Percentiles rank a stretch among this genome's conserved stretches.
Evolutionary conservation across 495 filamentous ascomycete genomes (phyloP).

Genomic region (Mycothermus thermophilus): DNA sequence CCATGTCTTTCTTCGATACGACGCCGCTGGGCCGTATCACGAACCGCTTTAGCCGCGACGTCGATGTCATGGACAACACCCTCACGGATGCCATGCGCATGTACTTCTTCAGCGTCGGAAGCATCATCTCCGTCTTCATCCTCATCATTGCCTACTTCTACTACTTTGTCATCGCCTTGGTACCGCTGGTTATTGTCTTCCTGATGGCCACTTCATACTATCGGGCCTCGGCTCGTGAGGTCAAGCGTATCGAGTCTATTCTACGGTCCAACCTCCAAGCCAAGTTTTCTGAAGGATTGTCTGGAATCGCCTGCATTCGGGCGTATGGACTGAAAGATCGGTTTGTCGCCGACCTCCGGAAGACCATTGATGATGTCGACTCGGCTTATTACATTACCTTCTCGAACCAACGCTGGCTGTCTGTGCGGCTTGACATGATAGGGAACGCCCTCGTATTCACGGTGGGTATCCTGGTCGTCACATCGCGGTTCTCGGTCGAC

Average conservation of each 20-base stretch:
- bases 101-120: constrained; percentile 74
- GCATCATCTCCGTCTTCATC: constrained; percentile 65
- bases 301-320: constrained; percentile 69
- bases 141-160: constrained; percentile 88
- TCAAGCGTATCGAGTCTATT: constrained; percentile 86
- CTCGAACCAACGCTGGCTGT: constrained; percentile 86
- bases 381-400: constrained; percentile 89
- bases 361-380: constrained; percentile 78
- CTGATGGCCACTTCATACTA: constrained; percentile 79
- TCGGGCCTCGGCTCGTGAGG: constrained; percentile 75
- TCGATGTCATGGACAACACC: constrained; percentile 91
- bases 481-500: constrained; percentile 73
- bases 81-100: constrained; percentile 84
- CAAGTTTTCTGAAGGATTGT: constrained; percentile 80
- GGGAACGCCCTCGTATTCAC: constrained; percentile 73
- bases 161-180: constrained; percentile 84
- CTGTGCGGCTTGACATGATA: constrained; percentile 68
- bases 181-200: constrained; percentile 67
- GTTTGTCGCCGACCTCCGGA: constrained; percentile 53
- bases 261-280: constrained; percentile 78
- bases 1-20: constrained; percentile 96
- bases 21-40: constrained; percentile 93
- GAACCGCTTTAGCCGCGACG: constrained; percentile 91
- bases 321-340: constrained; percentile 70
- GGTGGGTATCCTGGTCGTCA: constrained; percentile 81